Percentiles rank a stretch among this genome's conserved stretches.
Evolutionary conservation across 352 stramenopile genomes (phyloP).

Genomic region (Pythium angustatum): DNA sequence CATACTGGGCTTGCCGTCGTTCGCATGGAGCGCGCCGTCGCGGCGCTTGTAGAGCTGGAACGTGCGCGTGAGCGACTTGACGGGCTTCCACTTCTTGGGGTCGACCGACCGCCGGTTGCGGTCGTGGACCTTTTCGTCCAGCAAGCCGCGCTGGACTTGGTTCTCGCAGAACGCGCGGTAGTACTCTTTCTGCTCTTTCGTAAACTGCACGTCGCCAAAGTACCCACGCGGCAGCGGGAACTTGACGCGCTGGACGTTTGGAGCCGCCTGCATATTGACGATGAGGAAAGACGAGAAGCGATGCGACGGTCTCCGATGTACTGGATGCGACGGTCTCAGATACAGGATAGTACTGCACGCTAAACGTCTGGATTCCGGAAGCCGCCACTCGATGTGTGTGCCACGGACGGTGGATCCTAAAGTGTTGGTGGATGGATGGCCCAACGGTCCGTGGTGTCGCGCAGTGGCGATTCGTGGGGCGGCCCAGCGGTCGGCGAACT

Average conservation of each 20-base stretch:
- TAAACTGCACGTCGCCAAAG: slow-evolving; percentile 23
- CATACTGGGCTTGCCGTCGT: slow-evolving; percentile 36
- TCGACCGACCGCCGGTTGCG: slow-evolving; percentile 26
- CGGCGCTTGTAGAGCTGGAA: slow-evolving; percentile 44
- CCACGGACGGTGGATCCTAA: too few species aligned
- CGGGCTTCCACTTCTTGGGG: slow-evolving; percentile 45
- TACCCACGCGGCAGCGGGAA: slow-evolving; percentile 29
- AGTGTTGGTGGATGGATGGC: slow-evolving; percentile 7
- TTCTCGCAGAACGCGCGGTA: slow-evolving; percentile 33
- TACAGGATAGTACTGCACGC: too few species aligned
- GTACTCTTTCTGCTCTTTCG: slow-evolving; percentile 33
- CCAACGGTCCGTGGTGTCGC: too few species aligned
- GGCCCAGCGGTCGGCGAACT: neutral
- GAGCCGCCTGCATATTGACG: neutral
- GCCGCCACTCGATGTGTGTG: too few species aligned
- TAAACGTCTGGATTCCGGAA: too few species aligned
- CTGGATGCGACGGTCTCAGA: slow-evolving; percentile 7
- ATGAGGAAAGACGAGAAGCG: too few species aligned
- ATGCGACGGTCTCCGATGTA: too few species aligned
- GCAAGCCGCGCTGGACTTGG: slow-evolving; percentile 35
- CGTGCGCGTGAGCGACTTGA: slow-evolving; percentile 10
- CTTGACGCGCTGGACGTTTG: slow-evolving; percentile 23
- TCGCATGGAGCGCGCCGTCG: slow-evolving; percentile 28
- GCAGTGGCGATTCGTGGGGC: neutral
- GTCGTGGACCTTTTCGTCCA: slow-evolving; percentile 30